These are phyloP conservation scores for Fusarium algeriense DNA, from an alignment of 2,329 filamentous ascomycete species.

Conservation along the genomic window DNA sequence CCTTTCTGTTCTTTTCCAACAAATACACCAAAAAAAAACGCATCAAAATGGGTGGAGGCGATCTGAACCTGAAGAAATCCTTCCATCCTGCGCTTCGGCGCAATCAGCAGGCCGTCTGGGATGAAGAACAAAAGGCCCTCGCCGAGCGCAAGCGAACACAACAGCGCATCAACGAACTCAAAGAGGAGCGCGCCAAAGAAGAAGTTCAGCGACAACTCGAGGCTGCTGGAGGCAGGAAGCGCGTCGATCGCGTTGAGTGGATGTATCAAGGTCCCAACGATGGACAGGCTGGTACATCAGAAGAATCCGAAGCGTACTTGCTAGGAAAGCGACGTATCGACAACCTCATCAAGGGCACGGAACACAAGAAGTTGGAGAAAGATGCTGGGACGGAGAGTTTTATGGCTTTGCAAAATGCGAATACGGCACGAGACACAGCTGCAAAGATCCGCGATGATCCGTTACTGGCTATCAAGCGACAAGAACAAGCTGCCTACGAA, in stretches of 20 bases:
- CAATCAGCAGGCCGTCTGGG: constrained; percentile 92
- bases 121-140: constrained; percentile 91
- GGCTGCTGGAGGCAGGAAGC: constrained; percentile 84
- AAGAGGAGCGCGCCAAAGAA: constrained; percentile 92
- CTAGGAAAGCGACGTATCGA: constrained; percentile 94
- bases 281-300: constrained; percentile 79
- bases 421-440: constrained; percentile 82
- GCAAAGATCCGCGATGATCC: constrained; percentile 92
- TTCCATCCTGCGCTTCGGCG: constrained; percentile 92
- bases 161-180: constrained; percentile 90
- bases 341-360: constrained; percentile 80
- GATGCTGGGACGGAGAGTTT: constrained; percentile 70
- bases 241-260: constrained; percentile 91
- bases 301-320: constrained; percentile 94
- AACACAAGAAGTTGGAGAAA: constrained; percentile 85
- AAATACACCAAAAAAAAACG: background rate
- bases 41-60: constrained; percentile 85
- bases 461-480: constrained; percentile 90
- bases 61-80: constrained; percentile 94
- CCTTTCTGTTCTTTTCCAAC: constrained; percentile 1
- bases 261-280: constrained; percentile 93
- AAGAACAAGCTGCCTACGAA: constrained; percentile 85
- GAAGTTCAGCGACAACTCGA: constrained; percentile 93
- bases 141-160: constrained; percentile 96
- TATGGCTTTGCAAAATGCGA: constrained; percentile 75